Percentiles rank a stretch among this genome's conserved stretches.
Conservation (phyloP, 345 rosid genomes). For the Populus nigra region DNA sequence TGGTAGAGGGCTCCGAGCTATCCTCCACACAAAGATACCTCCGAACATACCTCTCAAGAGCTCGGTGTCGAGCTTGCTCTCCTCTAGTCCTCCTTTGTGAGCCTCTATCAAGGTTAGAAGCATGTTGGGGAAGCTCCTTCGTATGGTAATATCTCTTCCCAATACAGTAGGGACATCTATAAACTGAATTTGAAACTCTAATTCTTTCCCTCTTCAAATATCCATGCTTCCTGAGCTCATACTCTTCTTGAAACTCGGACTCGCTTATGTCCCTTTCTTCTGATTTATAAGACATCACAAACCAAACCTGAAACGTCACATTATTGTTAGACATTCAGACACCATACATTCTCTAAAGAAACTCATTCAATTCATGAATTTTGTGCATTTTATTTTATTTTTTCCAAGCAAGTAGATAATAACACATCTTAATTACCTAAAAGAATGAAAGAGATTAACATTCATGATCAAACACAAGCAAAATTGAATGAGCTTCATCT, state of each 20-base stretch:
- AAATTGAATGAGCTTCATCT: too few relatives aligned
- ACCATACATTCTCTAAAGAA: too few relatives aligned
- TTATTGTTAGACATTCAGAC: background rate
- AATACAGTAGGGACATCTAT: constrained; percentile 52
- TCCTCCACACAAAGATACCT: constrained; percentile 32
- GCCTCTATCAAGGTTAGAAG: constrained; percentile 20
- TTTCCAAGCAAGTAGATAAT: too few relatives aligned
- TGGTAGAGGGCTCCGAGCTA: background rate
- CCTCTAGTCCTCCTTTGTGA: constrained; percentile 22
- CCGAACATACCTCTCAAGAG: constrained; percentile 44
- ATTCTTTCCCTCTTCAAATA: constrained; percentile 38
- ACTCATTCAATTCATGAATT: too few relatives aligned
- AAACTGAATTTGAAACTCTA: constrained; percentile 32
- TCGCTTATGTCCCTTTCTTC: constrained; percentile 2
- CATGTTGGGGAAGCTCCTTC: constrained; percentile 50
- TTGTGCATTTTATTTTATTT: too few relatives aligned
- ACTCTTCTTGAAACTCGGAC: constrained; percentile 32
- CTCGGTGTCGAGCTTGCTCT: constrained; percentile 48
- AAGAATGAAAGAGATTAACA: too few relatives aligned
- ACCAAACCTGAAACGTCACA: constrained; percentile 23
- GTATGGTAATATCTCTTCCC: constrained; percentile 30
- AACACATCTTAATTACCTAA: too few relatives aligned
- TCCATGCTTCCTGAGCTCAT: constrained; percentile 41
- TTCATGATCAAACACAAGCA: too few relatives aligned
- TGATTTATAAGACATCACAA: constrained; percentile 18